phyloP scores from a whole-genome alignment of 2,329 filamentous ascomycete species.

The Lomentospora prolificans region DNA sequence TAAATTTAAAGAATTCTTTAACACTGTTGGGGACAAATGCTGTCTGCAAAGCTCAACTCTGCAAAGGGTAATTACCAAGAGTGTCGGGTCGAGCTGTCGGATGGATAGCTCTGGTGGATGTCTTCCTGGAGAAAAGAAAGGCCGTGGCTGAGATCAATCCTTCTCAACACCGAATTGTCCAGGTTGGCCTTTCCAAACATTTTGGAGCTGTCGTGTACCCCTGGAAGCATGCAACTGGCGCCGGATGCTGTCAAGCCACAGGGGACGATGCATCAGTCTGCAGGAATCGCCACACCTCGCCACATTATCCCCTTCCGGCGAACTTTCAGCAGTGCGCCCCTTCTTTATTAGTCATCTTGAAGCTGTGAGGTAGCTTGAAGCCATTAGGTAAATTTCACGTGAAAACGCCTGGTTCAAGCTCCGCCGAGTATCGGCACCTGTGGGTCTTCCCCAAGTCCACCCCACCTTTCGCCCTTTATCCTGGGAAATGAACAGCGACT shows the following conservation, averaged over 20 bases:
- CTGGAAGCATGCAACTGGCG: neutral
- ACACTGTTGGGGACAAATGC: neutral
- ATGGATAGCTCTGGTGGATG: neutral
- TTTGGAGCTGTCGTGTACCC: neutral
- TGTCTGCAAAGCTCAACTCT: neutral
- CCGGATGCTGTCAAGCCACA: neutral
- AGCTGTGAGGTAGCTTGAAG: neutral
- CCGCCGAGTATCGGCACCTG: neutral
- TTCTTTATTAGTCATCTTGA: neutral
- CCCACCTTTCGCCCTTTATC: too few species aligned
- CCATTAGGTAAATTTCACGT: neutral
- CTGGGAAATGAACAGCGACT: too few species aligned
- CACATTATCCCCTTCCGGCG: too few species aligned
- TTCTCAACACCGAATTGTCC: neutral
- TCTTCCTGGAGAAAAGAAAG: neutral
- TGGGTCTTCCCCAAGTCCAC: too few species aligned
- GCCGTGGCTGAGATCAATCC: neutral
- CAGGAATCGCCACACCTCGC: too few species aligned
- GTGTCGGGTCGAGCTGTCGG: neutral
- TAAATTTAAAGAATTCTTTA: too few species aligned
- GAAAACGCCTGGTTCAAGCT: neutral
- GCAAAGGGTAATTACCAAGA: neutral
- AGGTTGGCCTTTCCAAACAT: conserved; percentile 1
- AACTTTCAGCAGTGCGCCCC: too few species aligned
- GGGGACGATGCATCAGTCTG: too few species aligned